phyloP scores from a whole-genome alignment of 2,329 filamentous ascomycete genomes.

The Colletotrichum scovillei region DNA sequence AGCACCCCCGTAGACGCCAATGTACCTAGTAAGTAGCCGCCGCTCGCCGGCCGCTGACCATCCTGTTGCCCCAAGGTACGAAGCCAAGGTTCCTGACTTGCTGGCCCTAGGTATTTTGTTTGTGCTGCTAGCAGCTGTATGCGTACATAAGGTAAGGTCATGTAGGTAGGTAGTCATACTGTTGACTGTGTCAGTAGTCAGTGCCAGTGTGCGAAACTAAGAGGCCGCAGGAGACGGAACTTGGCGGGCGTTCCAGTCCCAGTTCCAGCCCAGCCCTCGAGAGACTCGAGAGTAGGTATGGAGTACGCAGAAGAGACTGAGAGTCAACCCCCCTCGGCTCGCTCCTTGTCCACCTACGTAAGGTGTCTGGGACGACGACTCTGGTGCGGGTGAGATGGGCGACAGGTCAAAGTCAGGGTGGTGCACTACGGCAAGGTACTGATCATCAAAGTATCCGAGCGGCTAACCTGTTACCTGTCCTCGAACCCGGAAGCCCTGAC shows the following conservation, averaged over 20 bases:
- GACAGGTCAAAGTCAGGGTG: conserved; percentile 1
- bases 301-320: too few species aligned
- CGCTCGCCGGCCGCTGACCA: conserved; percentile 5
- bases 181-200: not conserved
- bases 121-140: too few species aligned
- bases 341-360: conserved; percentile 6
- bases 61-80: not conserved
- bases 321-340: conserved; percentile 4
- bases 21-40: conserved; percentile 24
- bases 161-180: not conserved
- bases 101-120: not conserved
- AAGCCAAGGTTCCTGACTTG: not conserved
- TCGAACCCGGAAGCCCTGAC: conserved; percentile 34
- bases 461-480: conserved; percentile 3
- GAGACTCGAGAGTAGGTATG: too few species aligned
- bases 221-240: not conserved
- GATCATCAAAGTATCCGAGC: conserved; percentile 29
- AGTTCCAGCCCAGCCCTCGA: not conserved
- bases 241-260: conserved; percentile 5
- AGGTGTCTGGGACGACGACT: not conserved
- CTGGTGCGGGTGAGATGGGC: not conserved
- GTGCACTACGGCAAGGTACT: conserved; percentile 16
- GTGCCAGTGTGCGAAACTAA: not conserved
- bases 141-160: too few species aligned
- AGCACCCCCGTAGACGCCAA: not conserved